Conservation (phyloP, 139 green algal genomes). For the Dunaliella primolecta region DNA sequence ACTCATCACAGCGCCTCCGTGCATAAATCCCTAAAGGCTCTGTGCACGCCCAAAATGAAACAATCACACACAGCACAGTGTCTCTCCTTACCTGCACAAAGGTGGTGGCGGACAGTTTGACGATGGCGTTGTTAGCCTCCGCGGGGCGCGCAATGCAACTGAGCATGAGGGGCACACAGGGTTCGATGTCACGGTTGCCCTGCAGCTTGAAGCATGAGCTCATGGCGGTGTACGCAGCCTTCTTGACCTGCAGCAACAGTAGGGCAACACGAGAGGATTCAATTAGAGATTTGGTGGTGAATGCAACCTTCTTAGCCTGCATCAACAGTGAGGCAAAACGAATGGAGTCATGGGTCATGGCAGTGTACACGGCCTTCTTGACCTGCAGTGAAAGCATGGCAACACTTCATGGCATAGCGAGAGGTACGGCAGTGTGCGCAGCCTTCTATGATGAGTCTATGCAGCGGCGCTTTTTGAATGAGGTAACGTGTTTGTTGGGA, state of each 20-base stretch:
- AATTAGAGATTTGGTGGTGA: neutral
- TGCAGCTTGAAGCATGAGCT: slow-evolving; percentile 51
- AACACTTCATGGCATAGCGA: neutral
- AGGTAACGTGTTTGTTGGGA: neutral
- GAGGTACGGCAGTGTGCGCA: neutral
- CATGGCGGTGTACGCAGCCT: slow-evolving; percentile 47
- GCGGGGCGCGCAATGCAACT: slow-evolving; percentile 66
- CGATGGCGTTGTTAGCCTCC: slow-evolving; percentile 69
- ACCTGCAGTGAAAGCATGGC: slow-evolving; percentile 24
- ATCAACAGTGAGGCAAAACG: neutral
- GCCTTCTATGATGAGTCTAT: too few relatives aligned
- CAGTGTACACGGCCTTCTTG: slow-evolving; percentile 47
- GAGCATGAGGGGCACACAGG: slow-evolving; percentile 78
- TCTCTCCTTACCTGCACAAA: slow-evolving; percentile 72
- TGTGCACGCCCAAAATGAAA: neutral
- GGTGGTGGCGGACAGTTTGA: slow-evolving; percentile 83
- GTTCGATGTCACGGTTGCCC: slow-evolving; percentile 89
- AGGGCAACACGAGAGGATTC: neutral
- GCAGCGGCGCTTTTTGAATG: too few relatives aligned
- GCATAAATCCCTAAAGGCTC: too few relatives aligned
- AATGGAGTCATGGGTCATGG: too few relatives aligned
- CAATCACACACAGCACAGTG: neutral
- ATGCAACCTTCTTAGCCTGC: neutral
- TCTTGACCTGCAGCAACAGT: slow-evolving; percentile 38
- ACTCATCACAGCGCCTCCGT: too few relatives aligned